Evolutionary conservation across 257 asterid species (phyloP), one percentile per base, ranked within the genome.

Genomic region (Mentha longifolia): DNA sequence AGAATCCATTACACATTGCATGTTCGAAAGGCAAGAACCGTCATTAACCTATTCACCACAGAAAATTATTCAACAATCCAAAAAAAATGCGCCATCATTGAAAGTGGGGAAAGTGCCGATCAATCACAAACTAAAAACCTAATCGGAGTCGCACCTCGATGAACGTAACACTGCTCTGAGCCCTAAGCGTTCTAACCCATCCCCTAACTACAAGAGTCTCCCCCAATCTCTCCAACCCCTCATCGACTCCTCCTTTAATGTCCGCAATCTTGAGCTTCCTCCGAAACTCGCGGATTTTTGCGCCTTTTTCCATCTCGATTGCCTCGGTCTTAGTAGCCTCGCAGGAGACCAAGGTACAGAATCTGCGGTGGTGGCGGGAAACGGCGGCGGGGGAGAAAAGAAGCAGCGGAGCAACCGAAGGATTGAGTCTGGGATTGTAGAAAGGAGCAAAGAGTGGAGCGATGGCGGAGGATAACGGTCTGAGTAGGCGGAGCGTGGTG

Each of bases 11-110:
- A 92, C 98, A 45, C 99, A 94, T 91, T 94, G 99, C 98, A 94
- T 86, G 76, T 86, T 94, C 0, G 98, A 92, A 70, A 92, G 92
- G 78, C 99, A 92, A 17, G 99, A 95, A 33, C 99, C 99, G 82
- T 95, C 99, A 67, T 94, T 94, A 61, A 94, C 90, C 99, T 94
- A 77, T 63, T 74, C 74, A 83, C 71, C 72, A 68, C 65, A 33
- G n/a, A 41, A 61, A 63, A 15, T 25, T 42, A 74, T 16, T 61
- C 15, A 45, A 72, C 69, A 68, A 41, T 67, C 39, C 33, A 31
- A 65, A 59, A 54, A 54, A 22, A 22, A 22, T 22, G 25, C 58
- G 16, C 31, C 58, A 65, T 50, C 75, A 30, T 47, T 22, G 42
- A 62, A 35, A 56, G n/a, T 12, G 49, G 31, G 28, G 31, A 33